Percentiles rank a stretch among this genome's conserved stretches.
phyloP scores from a whole-genome alignment of 2,329 filamentous ascomycete species.

The Scleromitrula shiraiana region DNA sequence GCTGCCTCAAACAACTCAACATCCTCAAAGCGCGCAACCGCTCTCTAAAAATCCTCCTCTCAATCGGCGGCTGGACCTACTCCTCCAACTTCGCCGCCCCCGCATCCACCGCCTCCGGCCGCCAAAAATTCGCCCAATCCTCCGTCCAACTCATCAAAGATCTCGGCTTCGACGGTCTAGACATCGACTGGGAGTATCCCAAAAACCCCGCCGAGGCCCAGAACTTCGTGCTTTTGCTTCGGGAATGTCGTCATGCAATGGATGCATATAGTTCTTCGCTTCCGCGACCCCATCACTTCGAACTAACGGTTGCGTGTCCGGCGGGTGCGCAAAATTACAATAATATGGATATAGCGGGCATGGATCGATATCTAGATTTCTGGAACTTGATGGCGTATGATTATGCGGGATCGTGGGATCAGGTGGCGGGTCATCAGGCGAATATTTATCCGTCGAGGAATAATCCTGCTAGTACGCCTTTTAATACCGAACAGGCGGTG shows the following conservation, averaged over 20 bases:
- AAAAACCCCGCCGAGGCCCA: constrained; percentile 45
- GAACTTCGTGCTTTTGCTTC: constrained; percentile 51
- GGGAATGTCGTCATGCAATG: constrained; percentile 47
- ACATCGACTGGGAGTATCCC: constrained; percentile 64
- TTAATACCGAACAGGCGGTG: constrained; percentile 65
- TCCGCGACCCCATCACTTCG: constrained; percentile 41
- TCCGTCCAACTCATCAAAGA: constrained; percentile 72
- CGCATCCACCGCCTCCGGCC: constrained; percentile 61
- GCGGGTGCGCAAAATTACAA: constrained; percentile 55
- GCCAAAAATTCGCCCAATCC: constrained; percentile 62
- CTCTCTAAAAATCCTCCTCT: constrained; percentile 76
- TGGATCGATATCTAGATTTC: constrained; percentile 62
- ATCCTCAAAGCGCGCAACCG: constrained; percentile 75
- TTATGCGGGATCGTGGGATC: constrained; percentile 77
- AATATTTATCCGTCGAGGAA: constrained; percentile 59
- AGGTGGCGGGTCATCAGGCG: constrained; percentile 64
- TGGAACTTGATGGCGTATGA: constrained; percentile 88
- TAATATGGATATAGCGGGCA: constrained; percentile 52
- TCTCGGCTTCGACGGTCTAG: constrained; percentile 67
- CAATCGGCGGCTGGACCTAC: constrained; percentile 91
- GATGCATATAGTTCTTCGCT: constrained; percentile 46
- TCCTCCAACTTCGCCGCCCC: constrained; percentile 73
- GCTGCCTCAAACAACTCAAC: constrained; percentile 81
- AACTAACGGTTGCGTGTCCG: constrained; percentile 56
- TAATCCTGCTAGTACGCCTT: constrained; percentile 63